Evolutionary conservation across 2,329 filamentous ascomycete species (phyloP).

Genomic region (Fusarium equiseti): DNA sequence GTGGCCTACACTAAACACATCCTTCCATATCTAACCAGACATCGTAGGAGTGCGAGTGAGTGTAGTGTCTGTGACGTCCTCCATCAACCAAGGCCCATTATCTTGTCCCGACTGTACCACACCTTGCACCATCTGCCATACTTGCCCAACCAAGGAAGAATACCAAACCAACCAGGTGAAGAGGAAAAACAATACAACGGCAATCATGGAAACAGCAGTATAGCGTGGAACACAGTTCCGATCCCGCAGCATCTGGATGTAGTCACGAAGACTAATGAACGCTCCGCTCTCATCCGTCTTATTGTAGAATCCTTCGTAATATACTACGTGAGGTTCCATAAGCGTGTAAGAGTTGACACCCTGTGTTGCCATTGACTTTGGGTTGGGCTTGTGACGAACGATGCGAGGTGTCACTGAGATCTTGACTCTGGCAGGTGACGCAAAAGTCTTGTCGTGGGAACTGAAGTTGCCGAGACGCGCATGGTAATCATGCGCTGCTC

Average conservation of each 20-base stretch:
- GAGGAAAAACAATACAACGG: neutral
- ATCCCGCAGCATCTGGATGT: slow-evolving; percentile 37
- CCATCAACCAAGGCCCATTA: neutral
- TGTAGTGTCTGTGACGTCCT: neutral
- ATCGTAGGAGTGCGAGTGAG: neutral
- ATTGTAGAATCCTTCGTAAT: slow-evolving; percentile 46
- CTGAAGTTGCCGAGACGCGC: neutral
- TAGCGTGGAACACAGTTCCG: slow-evolving; percentile 23
- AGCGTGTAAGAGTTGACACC: slow-evolving; percentile 41
- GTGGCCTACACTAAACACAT: neutral
- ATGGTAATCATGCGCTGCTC: slow-evolving; percentile 14
- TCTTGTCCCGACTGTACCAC: neutral
- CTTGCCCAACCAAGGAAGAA: slow-evolving; percentile 15
- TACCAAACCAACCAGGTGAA: slow-evolving; percentile 4
- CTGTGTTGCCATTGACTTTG: slow-evolving; percentile 1
- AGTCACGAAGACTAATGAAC: slow-evolving; percentile 37
- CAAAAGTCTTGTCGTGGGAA: neutral
- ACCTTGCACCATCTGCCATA: slow-evolving; percentile 10
- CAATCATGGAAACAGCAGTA: slow-evolving; percentile 28
- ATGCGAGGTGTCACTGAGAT: slow-evolving; percentile 49
- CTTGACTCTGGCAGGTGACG: slow-evolving; percentile 48
- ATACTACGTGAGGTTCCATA: slow-evolving; percentile 47
- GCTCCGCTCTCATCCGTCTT: slow-evolving; percentile 39
- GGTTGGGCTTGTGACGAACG: slow-evolving; percentile 34
- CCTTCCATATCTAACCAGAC: neutral